Percentiles rank a stretch among this genome's conserved stretches.
These are phyloP conservation scores for Rhizopogon roseolus DNA, from an alignment of 768 basidiomycete species.

Conservation along the genomic window DNA sequence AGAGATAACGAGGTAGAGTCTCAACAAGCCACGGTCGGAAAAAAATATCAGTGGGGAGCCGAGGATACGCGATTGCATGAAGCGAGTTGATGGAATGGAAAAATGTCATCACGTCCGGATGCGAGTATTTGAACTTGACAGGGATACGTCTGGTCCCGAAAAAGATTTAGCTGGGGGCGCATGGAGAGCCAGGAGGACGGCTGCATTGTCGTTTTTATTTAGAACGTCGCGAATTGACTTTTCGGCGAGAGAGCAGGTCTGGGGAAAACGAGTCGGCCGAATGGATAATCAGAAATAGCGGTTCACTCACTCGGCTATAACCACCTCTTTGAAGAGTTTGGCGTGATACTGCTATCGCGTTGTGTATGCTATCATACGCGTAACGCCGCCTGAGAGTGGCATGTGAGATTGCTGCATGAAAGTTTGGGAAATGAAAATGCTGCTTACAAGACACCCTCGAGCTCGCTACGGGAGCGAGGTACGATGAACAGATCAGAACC, in stretches of 20 bases:
- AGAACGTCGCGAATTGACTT: conserved; percentile 67
- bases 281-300: neutral
- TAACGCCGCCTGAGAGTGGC: conserved; percentile 55
- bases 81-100: neutral
- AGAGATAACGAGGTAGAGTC: neutral
- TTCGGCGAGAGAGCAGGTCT: conserved; percentile 71
- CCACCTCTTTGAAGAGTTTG: conserved; percentile 54
- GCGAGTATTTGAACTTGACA: conserved; percentile 6
- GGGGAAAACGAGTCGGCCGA: neutral
- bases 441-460: conserved; percentile 69
- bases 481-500: conserved; percentile 69
- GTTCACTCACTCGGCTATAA: conserved; percentile 44
- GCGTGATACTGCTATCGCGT: conserved; percentile 67
- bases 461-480: conserved; percentile 58
- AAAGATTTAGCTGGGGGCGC: conserved; percentile 17
- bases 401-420: neutral
- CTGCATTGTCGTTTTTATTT: conserved; percentile 61
- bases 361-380: conserved; percentile 77
- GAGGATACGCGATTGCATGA: neutral
- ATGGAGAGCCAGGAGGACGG: conserved; percentile 64
- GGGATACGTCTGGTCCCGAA: conserved; percentile 10
- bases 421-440: neutral
- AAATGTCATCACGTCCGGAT: conserved; percentile 20
- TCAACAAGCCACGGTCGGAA: conserved; percentile 1
- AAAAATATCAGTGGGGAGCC: conserved; percentile 6